Conservation (phyloP, 352 stramenopile genomes). For the Pythium scleroteichum region DNA sequence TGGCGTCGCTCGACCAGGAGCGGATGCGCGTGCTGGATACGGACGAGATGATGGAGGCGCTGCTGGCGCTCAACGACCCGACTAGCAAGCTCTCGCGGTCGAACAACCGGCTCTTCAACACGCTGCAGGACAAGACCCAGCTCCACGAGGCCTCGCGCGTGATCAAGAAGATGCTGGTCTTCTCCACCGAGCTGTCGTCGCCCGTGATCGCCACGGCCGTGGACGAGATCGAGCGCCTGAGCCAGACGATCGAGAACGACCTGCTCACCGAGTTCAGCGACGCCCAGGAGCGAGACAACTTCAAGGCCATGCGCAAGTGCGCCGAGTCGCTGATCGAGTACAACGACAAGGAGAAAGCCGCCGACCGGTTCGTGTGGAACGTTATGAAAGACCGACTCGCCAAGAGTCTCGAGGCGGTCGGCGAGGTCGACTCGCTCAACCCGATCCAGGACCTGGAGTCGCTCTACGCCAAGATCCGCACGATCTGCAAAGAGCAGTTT, state of each 20-base stretch:
- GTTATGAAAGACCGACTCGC: conserved; percentile 73
- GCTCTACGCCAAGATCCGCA: conserved; percentile 54
- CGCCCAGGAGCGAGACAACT: conserved; percentile 59
- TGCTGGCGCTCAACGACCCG: conserved; percentile 72
- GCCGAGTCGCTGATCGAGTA: conserved; percentile 77
- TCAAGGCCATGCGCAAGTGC: conserved; percentile 54
- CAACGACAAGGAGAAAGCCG: conserved; percentile 82
- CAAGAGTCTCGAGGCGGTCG: conserved; percentile 28
- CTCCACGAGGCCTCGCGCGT: conserved; percentile 67
- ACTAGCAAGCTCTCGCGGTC: conserved; percentile 52
- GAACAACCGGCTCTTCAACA: conserved; percentile 66
- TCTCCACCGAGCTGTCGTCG: conserved; percentile 71
- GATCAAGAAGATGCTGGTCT: conserved; percentile 74
- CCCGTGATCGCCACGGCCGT: conserved; percentile 56
- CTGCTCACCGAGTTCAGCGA: conserved; percentile 73
- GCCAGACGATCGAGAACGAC: conserved; percentile 74
- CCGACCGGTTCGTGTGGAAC: conserved; percentile 84
- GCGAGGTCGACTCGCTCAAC: conserved; percentile 35
- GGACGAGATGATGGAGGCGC: conserved; percentile 74
- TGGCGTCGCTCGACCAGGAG: conserved; percentile 67
- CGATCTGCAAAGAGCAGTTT: conserved; percentile 76
- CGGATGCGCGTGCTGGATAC: conserved; percentile 68
- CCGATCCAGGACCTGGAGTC: conserved; percentile 67
- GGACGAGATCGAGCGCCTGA: conserved; percentile 70
- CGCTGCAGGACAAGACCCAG: conserved; percentile 64